Conservation (phyloP, 2,329 filamentous ascomycete genomes). For the Trichoderma cornu-damae region DNA sequence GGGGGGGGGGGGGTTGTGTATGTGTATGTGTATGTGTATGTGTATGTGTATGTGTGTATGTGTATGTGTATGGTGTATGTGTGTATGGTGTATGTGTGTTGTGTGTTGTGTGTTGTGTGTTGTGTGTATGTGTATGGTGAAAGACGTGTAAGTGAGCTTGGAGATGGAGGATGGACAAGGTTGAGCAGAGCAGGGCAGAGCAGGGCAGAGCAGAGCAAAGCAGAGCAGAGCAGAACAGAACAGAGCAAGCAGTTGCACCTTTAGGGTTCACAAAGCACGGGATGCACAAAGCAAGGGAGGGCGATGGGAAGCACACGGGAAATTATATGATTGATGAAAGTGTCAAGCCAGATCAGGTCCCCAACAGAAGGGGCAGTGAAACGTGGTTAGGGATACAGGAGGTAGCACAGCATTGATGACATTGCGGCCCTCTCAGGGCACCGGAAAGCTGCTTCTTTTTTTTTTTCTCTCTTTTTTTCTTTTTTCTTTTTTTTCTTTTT, state of each 20-base stretch:
- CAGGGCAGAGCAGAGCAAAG: neutral
- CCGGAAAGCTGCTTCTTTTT: neutral
- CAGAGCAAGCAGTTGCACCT: neutral
- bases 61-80: too few species aligned
- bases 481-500: neutral
- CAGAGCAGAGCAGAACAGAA: neutral
- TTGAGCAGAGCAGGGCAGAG: neutral
- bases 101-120: too few species aligned
- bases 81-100: too few species aligned
- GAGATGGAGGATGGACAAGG: neutral
- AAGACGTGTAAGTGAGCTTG: too few species aligned
- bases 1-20: too few species aligned
- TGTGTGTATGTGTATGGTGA: too few species aligned
- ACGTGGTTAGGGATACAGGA: neutral
- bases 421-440: neutral
- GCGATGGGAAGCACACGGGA: neutral
- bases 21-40: too few species aligned
- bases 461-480: neutral
- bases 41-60: too few species aligned
- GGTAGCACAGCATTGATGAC: conserved; percentile 13
- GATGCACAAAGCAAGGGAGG: neutral
- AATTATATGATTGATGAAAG: conserved; percentile 15
- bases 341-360: conserved; percentile 12
- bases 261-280: conserved; percentile 3
- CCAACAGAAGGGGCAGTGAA: conserved; percentile 1